Evolutionary conservation across 148 eudicot genomes (phyloP).

Genomic region (Cornus kousa): DNA sequence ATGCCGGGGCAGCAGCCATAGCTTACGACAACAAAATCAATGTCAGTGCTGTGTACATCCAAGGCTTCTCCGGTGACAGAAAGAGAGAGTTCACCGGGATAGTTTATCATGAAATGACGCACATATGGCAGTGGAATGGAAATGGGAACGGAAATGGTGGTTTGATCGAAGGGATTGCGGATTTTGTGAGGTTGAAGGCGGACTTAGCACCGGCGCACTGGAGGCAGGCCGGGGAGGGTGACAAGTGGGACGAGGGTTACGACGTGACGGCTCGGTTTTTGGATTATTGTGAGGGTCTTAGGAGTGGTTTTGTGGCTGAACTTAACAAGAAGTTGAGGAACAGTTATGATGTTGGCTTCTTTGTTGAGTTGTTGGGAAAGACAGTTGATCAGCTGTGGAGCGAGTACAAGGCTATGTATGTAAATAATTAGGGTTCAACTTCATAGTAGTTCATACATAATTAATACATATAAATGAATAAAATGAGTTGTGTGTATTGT

Average conservation of each 20-base stretch:
- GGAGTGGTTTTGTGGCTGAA: conserved; percentile 15
- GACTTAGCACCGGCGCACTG: conserved; percentile 12
- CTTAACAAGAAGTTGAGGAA: conserved; percentile 22
- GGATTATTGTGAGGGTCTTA: conserved; percentile 12
- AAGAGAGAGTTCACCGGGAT: not conserved
- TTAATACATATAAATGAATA: too few species aligned
- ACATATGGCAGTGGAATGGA: conserved; percentile 23
- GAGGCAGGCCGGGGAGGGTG: conserved; percentile 12
- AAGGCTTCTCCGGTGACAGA: not conserved
- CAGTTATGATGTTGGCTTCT: conserved; percentile 8
- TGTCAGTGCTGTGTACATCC: not conserved
- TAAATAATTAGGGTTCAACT: too few species aligned
- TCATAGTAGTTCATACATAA: too few species aligned
- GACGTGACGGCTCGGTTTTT: conserved; percentile 20
- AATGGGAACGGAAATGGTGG: conserved; percentile 5
- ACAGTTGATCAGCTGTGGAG: conserved; percentile 21
- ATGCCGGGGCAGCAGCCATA: not conserved
- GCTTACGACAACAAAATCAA: not conserved
- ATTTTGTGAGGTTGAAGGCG: conserved; percentile 20
- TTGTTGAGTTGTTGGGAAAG: conserved; percentile 15
- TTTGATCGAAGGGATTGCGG: conserved; percentile 18
- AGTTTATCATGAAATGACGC: conserved; percentile 23
- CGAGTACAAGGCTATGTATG: conserved; percentile 18
- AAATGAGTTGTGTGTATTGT: too few species aligned
- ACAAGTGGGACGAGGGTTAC: conserved; percentile 21